Evolutionary conservation across 2,329 filamentous ascomycete species (phyloP).

Genomic region (Dactylellina drechsleri): DNA sequence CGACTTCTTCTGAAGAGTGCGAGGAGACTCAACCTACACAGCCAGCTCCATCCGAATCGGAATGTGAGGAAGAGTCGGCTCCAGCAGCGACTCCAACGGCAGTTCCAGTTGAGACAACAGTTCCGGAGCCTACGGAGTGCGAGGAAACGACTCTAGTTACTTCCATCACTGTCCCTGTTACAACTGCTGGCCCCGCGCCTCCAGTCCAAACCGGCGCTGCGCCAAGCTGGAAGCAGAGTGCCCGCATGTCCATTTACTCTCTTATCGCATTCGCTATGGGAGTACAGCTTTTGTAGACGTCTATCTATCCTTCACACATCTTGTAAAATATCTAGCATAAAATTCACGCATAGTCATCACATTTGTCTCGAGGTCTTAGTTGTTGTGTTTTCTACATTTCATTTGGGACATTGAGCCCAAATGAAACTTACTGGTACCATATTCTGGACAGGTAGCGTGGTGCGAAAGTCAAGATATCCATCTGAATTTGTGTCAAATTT

Average conservation of each 20-base stretch:
- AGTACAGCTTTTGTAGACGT: constrained; percentile 35
- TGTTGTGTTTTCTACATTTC: no score
- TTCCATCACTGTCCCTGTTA: constrained; percentile 15
- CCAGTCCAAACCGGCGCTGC: constrained; percentile 35
- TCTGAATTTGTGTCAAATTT: constrained; percentile 11
- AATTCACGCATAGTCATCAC: no score
- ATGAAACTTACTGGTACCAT: no score
- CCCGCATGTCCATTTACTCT: constrained; percentile 26
- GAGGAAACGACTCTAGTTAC: constrained; percentile 43
- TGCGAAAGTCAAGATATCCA: constrained; percentile 19
- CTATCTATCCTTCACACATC: constrained; percentile 11
- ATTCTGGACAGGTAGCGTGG: not conserved
- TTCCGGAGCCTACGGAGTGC: constrained; percentile 18
- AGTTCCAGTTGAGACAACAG: not conserved
- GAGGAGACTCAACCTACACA: constrained; percentile 7
- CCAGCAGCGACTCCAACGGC: not conserved
- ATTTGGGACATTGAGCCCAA: no score
- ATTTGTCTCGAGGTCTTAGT: no score
- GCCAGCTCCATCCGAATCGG: constrained; percentile 20
- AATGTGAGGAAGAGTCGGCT: constrained; percentile 29
- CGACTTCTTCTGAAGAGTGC: constrained; percentile 13
- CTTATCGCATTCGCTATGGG: constrained; percentile 28
- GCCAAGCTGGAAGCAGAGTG: constrained; percentile 31
- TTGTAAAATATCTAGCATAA: constrained; percentile 34
- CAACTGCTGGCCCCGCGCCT: constrained; percentile 19